A percentile compares a stretch with the other conserved stretches of the same genome.
Conservation (phyloP, 352 stramenopile species). For the Phytophthora kernoviae region DNA sequence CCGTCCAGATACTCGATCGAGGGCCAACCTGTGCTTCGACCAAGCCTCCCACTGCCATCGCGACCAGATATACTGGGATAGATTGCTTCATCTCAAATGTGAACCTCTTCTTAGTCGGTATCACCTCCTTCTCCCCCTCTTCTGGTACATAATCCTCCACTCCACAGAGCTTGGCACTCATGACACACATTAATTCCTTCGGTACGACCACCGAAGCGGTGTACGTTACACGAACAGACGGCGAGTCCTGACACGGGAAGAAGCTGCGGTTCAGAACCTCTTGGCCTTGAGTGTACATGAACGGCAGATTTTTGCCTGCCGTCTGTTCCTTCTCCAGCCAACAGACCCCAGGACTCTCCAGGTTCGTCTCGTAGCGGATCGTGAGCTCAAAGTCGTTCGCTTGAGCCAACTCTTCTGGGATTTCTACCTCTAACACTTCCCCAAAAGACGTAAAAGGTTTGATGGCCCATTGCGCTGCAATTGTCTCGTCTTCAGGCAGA, state of each 20-base stretch:
- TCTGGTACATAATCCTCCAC: conserved; percentile 27
- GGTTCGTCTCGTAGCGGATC: conserved; percentile 69
- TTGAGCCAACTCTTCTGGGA: conserved; percentile 36
- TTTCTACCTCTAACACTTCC: conserved; percentile 52
- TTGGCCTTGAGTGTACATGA: conserved; percentile 88
- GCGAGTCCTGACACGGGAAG: conserved; percentile 93
- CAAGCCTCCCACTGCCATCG: conserved; percentile 83
- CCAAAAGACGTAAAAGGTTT: conserved; percentile 72
- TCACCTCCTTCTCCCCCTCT: conserved; percentile 14
- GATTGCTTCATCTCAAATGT: conserved; percentile 84
- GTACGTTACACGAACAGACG: conserved; percentile 96
- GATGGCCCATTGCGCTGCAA: conserved; percentile 42
- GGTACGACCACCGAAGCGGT: conserved; percentile 92
- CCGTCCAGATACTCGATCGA: conserved; percentile 81
- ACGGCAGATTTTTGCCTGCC: conserved; percentile 73
- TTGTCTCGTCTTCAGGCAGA: conserved; percentile 15
- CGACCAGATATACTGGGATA: conserved; percentile 85
- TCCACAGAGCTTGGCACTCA: conserved; percentile 69
- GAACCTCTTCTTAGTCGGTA: conserved; percentile 42
- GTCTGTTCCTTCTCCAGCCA: conserved; percentile 88
- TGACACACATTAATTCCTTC: conserved; percentile 89
- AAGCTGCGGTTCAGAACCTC: conserved; percentile 87
- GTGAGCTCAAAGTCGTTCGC: conserved; percentile 29
- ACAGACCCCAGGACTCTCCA: conserved; percentile 74
- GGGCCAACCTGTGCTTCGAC: conserved; percentile 67